Evolutionary conservation across 192 early-diverging fungal genomes (phyloP).

Genomic region (Coemansia sp.): DNA sequence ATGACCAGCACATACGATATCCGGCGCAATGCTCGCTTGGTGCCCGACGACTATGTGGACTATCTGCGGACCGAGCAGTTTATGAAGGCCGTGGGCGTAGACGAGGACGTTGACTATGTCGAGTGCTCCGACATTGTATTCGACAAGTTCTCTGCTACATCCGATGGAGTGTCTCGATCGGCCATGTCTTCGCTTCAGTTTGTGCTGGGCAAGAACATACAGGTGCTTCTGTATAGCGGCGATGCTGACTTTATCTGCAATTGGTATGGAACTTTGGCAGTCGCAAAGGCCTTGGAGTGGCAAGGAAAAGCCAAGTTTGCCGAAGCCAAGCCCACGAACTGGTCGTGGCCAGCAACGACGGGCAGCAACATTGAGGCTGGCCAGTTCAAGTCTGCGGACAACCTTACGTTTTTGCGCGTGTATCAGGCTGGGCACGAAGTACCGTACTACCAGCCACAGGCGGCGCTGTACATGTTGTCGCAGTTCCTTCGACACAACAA

Average conservation of each 20-base stretch:
- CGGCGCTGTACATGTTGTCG: constrained; percentile 81
- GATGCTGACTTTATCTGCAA: constrained; percentile 84
- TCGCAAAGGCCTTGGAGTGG: constrained; percentile 55
- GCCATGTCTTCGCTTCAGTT: constrained; percentile 40
- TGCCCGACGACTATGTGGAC: constrained; percentile 61
- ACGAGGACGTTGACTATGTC: constrained; percentile 26
- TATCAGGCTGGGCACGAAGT: constrained; percentile 88
- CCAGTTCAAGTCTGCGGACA: constrained; percentile 63
- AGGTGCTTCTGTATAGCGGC: constrained; percentile 71
- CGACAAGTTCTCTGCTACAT: constrained; percentile 32
- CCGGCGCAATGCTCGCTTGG: constrained; percentile 54
- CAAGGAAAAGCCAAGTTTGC: constrained; percentile 28
- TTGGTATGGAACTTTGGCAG: constrained; percentile 53
- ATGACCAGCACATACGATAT: constrained; percentile 69
- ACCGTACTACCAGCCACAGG: constrained; percentile 88
- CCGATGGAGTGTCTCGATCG: constrained; percentile 56
- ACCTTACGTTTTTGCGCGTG: constrained; percentile 78
- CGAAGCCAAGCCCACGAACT: constrained; percentile 17
- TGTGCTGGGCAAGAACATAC: constrained; percentile 58
- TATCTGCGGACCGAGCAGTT: constrained; percentile 57
- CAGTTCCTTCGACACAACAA: constrained; percentile 59
- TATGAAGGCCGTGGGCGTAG: constrained; percentile 55
- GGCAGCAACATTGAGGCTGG: constrained; percentile 39
- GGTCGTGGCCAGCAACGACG: constrained; percentile 41
- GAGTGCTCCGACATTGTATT: constrained; percentile 58